Evolutionary conservation across 2,329 filamentous ascomycete species (phyloP).

Genomic region (Fusarium subglutinans): DNA sequence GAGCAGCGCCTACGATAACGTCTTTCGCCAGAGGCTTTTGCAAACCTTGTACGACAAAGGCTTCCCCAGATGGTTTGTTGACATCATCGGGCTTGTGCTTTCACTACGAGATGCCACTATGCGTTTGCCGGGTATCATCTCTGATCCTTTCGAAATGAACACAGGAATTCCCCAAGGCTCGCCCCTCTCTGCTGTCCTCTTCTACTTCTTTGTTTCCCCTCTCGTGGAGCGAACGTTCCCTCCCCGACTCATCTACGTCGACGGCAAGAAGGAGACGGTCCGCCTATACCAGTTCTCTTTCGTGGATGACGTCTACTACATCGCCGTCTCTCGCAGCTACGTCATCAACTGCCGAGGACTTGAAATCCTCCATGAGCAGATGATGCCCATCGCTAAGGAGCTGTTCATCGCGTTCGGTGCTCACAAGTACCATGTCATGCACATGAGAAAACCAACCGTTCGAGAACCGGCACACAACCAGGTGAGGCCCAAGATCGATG

Average conservation of each 20-base stretch:
- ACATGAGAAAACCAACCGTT: background rate
- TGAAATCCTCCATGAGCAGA: background rate
- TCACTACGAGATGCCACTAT: background rate
- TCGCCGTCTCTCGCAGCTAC: conserved; percentile 3
- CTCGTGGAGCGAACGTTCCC: background rate
- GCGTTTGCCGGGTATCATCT: background rate
- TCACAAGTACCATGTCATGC: conserved; percentile 15
- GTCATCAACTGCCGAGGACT: conserved; percentile 1
- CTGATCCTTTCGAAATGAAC: background rate
- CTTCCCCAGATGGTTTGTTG: conserved; percentile 4
- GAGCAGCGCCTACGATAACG: conserved; percentile 6
- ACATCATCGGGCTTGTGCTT: conserved; percentile 1
- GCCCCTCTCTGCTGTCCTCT: conserved; percentile 11
- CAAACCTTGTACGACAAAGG: background rate
- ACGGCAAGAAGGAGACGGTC: background rate
- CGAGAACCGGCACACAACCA: background rate
- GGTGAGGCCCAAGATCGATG: background rate
- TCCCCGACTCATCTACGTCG: background rate
- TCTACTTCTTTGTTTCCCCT: conserved; percentile 7
- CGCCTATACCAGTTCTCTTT: background rate
- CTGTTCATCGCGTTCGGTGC: background rate
- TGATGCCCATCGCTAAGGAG: background rate
- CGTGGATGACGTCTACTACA: conserved; percentile 14
- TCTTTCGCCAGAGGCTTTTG: conserved; percentile 1
- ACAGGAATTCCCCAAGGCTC: conserved; percentile 26